Conservation (phyloP, 208 protist species). For the Trypanosoma mega region DNA sequence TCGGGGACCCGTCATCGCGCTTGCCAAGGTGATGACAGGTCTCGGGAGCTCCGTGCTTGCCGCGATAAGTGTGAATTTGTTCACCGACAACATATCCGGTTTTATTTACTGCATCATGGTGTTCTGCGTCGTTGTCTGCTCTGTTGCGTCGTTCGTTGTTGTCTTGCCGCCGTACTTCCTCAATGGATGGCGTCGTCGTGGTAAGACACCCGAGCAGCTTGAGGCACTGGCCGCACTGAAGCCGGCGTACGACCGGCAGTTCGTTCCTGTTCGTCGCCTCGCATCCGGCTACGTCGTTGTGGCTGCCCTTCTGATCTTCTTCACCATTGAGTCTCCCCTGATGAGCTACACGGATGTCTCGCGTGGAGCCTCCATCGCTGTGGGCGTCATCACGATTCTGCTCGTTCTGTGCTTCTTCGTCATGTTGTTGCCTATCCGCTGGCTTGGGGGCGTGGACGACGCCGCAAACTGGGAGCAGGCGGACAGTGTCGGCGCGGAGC, state of each 20-base stretch:
- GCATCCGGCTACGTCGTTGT: constrained; percentile 45
- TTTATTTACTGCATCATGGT: constrained; percentile 63
- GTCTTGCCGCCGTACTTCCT: constrained; percentile 63
- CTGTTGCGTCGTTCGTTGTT: constrained; percentile 40
- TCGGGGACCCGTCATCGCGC: constrained; percentile 54
- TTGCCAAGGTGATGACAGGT: constrained; percentile 79
- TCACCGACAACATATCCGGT: constrained; percentile 35
- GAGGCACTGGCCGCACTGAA: constrained; percentile 25
- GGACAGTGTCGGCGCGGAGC: constrained; percentile 11
- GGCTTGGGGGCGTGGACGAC: constrained; percentile 56
- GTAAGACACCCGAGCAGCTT: constrained; percentile 43
- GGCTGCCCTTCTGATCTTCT: constrained; percentile 46
- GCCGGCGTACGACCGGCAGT: constrained; percentile 50
- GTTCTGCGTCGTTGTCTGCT: constrained; percentile 38
- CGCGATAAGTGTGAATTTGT: constrained; percentile 45
- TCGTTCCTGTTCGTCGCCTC: constrained; percentile 47
- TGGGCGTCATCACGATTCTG: constrained; percentile 42
- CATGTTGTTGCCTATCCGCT: constrained; percentile 42
- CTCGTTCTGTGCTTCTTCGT: constrained; percentile 39
- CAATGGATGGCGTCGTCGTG: constrained; percentile 61
- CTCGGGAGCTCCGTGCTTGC: constrained; percentile 61
- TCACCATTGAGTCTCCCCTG: constrained; percentile 50
- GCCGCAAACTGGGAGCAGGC: constrained; percentile 6
- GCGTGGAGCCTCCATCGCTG: constrained; percentile 7
- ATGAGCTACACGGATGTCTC: constrained; percentile 42